Conservation (phyloP, 1,284 basidiomycete genomes). For the Cryptococcus jaspeensis region DNA sequence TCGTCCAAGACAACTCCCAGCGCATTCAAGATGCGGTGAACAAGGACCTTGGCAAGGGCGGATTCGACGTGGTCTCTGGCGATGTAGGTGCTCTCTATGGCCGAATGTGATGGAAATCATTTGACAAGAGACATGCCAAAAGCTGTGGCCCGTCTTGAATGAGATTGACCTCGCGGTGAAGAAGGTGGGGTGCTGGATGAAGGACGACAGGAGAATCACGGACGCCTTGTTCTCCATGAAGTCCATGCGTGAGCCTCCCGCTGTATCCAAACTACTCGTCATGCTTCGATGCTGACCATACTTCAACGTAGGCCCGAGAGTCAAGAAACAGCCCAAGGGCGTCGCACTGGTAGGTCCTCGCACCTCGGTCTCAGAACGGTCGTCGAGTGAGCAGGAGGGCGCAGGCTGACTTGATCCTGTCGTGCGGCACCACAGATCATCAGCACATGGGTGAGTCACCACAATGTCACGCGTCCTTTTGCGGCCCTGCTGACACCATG, state of each 20-base stretch:
- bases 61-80: constrained; percentile 25
- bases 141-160: constrained; percentile 54
- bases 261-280: background rate
- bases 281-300: constrained; percentile 2
- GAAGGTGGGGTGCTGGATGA: constrained; percentile 72
- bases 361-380: background rate
- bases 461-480: background rate
- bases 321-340: constrained; percentile 75
- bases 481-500: background rate
- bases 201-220: constrained; percentile 63
- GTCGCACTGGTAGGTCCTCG: constrained; percentile 59
- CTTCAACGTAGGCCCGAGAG: constrained; percentile 58
- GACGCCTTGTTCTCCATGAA: constrained; percentile 48
- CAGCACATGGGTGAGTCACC: constrained; percentile 39
- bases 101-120: background rate
- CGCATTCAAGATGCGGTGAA: constrained; percentile 56
- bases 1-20: constrained; percentile 62
- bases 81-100: constrained; percentile 32
- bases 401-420: background rate
- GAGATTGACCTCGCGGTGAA: constrained; percentile 67
- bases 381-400: background rate
- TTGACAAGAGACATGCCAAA: background rate
- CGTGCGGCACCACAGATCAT: constrained; percentile 40
- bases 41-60: constrained; percentile 60
- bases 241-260: constrained; percentile 32